phyloP scores from a whole-genome alignment of 306 rosid species.

The Ziziphus jujuba region DNA sequence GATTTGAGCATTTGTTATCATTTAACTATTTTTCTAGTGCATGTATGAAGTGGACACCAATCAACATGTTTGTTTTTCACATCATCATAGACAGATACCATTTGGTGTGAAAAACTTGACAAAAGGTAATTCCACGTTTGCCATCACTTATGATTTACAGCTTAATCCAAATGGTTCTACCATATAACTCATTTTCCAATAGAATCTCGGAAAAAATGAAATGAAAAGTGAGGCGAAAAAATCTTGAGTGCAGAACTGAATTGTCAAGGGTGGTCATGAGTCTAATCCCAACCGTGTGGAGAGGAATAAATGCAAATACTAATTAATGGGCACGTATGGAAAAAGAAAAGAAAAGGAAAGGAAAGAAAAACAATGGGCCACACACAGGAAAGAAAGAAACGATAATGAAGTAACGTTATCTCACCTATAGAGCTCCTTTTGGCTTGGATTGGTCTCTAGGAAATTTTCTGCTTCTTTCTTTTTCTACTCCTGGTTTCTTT shows the following conservation, averaged over 20 bases:
- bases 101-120: conserved; percentile 14
- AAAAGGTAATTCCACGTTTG: conserved; percentile 29
- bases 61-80: conserved; percentile 23
- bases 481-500: conserved; percentile 3
- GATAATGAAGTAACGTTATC: conserved; percentile 2
- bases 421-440: conserved; percentile 30
- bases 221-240: conserved; percentile 1
- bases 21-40: conserved; percentile 16
- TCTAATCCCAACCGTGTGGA: too few species aligned
- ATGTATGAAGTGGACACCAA: conserved; percentile 33
- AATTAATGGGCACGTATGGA: neutral
- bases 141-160: conserved; percentile 21
- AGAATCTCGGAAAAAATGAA: conserved; percentile 10
- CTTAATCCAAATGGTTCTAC: conserved; percentile 4
- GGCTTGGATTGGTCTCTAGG: conserved; percentile 24
- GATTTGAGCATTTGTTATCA: neutral
- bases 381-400: too few species aligned
- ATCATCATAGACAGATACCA: conserved; percentile 5
- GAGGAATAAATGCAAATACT: too few species aligned
- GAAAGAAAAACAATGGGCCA: neutral
- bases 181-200: conserved; percentile 22
- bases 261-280: too few species aligned
- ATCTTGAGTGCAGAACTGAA: too few species aligned
- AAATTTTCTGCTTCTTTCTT: neutral
- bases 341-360: neutral